Conservation (phyloP, 1,284 basidiomycete species). For the Heliocybe sulcata region DNA sequence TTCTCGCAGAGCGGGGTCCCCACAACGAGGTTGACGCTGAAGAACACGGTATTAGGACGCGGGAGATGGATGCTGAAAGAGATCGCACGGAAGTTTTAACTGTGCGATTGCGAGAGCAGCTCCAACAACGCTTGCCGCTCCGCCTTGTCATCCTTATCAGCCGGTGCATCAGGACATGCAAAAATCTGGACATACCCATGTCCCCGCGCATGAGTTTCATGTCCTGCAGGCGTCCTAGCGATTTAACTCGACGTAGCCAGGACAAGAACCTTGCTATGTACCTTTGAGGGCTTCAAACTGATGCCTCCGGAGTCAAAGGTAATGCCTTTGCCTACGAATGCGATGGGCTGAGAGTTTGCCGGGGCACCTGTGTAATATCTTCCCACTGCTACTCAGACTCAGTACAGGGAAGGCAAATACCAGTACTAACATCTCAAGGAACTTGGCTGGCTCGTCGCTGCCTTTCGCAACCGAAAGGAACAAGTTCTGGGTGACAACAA, state of each 20-base stretch:
- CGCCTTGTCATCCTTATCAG: conserved; percentile 31
- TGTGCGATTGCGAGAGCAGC: conserved; percentile 76
- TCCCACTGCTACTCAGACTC: not conserved
- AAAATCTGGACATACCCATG: conserved; percentile 54
- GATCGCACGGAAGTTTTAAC: conserved; percentile 63
- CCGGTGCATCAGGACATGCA: not conserved
- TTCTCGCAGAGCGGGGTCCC: conserved; percentile 82
- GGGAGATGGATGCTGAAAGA: not conserved
- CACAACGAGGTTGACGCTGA: conserved; percentile 73
- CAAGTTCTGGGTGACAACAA: conserved; percentile 41
- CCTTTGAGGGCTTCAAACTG: conserved; percentile 72
- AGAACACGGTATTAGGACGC: conserved; percentile 2
- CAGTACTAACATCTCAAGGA: conserved; percentile 73
- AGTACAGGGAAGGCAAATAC: not conserved
- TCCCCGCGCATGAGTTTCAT: conserved; percentile 83
- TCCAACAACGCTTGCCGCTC: conserved; percentile 74
- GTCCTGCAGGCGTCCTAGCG: conserved; percentile 27
- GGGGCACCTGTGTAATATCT: conserved; percentile 75
- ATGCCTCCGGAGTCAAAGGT: conserved; percentile 90
- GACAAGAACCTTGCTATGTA: conserved; percentile 27
- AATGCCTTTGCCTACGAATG: conserved; percentile 85
- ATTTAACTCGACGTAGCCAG: conserved; percentile 1
- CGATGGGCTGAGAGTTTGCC: conserved; percentile 54
- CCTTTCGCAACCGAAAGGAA: conserved; percentile 88
- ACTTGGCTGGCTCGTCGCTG: conserved; percentile 77